These are phyloP conservation scores for Epichloe amarillans DNA, from an alignment of 2,329 filamentous ascomycete genomes.

Conservation along the genomic window DNA sequence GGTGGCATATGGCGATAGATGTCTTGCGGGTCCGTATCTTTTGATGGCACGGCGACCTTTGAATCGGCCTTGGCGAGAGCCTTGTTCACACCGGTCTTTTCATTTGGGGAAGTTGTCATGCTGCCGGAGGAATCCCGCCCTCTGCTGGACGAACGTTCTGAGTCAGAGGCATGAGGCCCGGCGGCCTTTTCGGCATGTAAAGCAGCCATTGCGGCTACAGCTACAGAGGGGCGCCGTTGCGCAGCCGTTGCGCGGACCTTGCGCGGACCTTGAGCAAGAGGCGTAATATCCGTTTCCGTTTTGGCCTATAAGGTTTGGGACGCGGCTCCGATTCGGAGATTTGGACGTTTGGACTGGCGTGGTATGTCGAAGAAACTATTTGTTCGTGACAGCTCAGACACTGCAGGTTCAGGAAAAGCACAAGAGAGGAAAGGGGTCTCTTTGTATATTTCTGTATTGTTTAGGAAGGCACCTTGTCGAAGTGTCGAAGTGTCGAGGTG, in stretches of 20 bases:
- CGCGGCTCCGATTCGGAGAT: neutral
- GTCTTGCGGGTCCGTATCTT: constrained; percentile 31
- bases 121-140: constrained; percentile 3
- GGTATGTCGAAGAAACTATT: neutral
- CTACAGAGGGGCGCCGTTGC: neutral
- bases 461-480: neutral
- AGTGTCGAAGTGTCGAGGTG: neutral
- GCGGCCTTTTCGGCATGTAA: neutral
- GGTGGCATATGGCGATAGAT: constrained; percentile 49
- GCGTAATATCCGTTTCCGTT: too few species aligned
- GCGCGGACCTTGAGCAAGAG: neutral
- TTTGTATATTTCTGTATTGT: too few species aligned
- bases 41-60: constrained; percentile 11
- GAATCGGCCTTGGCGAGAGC: constrained; percentile 9
- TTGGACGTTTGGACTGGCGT: neutral
- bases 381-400: neutral
- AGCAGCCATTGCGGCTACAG: constrained; percentile 3
- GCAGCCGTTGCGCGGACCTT: neutral
- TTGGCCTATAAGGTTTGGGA: neutral
- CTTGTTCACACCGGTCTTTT: constrained; percentile 2
- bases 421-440: neutral
- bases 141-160: constrained; percentile 3
- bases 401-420: neutral
- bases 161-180: neutral
- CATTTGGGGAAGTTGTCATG: constrained; percentile 1